phyloP scores from a whole-genome alignment of 805 yeast species.

The Zygosaccharomyces pseudorouxii region DNA sequence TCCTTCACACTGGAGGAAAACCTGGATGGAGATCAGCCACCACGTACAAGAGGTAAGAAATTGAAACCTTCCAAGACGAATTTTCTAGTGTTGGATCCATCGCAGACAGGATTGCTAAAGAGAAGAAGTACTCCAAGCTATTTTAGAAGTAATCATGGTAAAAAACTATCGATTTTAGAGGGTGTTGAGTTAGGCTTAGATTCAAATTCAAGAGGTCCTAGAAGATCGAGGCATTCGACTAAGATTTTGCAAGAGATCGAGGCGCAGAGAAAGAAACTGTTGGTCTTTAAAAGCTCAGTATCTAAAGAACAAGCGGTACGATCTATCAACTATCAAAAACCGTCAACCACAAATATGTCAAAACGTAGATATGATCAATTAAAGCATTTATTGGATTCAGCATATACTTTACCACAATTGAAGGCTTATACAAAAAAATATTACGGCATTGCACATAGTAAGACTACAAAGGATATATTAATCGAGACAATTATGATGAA shows the following conservation, averaged over 20 bases:
- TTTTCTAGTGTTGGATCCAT: constrained; percentile 28
- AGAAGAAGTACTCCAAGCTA: constrained; percentile 13
- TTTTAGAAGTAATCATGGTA: constrained; percentile 9
- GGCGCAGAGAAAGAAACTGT: constrained; percentile 19
- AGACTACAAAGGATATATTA: constrained; percentile 14
- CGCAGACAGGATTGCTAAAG: constrained; percentile 26
- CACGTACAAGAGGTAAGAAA: constrained; percentile 27
- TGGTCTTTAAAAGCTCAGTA: constrained; percentile 24
- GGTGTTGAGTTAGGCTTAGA: constrained; percentile 26
- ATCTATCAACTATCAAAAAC: constrained; percentile 29
- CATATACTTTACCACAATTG: constrained; percentile 30
- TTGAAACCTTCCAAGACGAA: constrained; percentile 27
- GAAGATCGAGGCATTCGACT: constrained; percentile 5
- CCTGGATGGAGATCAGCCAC: neutral
- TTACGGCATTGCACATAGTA: constrained; percentile 11
- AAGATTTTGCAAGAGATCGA: constrained; percentile 19
- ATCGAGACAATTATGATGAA: constrained; percentile 16
- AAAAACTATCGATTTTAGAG: constrained; percentile 25
- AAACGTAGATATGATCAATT: constrained; percentile 21
- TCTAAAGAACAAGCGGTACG: constrained; percentile 26
- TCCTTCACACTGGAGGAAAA: neutral
- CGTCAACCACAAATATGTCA: constrained; percentile 21
- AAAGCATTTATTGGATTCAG: constrained; percentile 17
- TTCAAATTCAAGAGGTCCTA: neutral
- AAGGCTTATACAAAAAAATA: constrained; percentile 19